Conservation (phyloP, 768 basidiomycete species). For the Tylopilus sp. region DNA sequence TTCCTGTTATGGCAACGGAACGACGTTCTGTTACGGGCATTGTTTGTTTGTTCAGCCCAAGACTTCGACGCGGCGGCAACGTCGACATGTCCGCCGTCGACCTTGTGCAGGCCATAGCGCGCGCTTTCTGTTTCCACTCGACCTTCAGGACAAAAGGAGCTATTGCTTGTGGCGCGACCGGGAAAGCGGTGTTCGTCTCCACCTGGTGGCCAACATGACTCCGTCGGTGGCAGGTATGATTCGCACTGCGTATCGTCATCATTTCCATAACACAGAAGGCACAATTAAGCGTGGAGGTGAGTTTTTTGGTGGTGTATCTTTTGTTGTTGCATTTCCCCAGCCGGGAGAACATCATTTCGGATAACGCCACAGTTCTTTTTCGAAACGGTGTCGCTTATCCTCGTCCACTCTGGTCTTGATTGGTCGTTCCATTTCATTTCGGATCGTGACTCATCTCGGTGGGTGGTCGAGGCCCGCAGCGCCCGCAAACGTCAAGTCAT, state of each 20-base stretch:
- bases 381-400: neutral
- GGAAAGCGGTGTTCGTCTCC: constrained; percentile 2
- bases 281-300: constrained; percentile 7
- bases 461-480: neutral
- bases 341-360: constrained; percentile 4
- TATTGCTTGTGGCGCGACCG: neutral
- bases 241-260: constrained; percentile 17
- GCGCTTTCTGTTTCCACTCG: constrained; percentile 4
- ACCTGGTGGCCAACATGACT: neutral
- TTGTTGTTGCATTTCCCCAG: constrained; percentile 9
- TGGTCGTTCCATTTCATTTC: constrained; percentile 9
- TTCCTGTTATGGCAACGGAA: constrained; percentile 9
- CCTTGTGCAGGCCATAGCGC: neutral
- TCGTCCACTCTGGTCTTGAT: neutral
- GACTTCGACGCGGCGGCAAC: constrained; percentile 3
- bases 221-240: too few species aligned
- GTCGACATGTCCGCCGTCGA: neutral
- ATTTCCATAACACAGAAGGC: constrained; percentile 8
- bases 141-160: constrained; percentile 9
- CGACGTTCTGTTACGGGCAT: neutral
- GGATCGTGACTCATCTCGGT: constrained; percentile 7
- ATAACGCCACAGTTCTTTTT: constrained; percentile 15
- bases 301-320: neutral
- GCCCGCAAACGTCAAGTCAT: neutral
- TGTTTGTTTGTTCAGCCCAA: neutral